Evolutionary conservation across 2,329 filamentous ascomycete genomes (phyloP).

Genomic region (Xylaria sp.): DNA sequence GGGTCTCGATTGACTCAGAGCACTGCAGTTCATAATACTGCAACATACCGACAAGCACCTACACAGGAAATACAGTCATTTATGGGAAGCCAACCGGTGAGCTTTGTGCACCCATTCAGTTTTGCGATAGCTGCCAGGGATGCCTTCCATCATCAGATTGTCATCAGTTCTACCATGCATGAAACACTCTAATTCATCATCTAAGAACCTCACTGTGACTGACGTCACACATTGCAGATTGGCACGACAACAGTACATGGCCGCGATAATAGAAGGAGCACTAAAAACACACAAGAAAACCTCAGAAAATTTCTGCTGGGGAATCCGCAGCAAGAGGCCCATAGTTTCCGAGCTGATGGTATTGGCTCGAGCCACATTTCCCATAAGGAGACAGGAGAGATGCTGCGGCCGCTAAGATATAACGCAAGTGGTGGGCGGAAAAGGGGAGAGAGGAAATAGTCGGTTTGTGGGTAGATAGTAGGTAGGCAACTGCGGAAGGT

Average conservation of each 20-base stretch:
- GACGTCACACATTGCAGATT: constrained; percentile 17
- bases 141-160: neutral
- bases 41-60: neutral
- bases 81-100: neutral
- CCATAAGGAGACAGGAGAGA: constrained; percentile 34
- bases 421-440: constrained; percentile 30
- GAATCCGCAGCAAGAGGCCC: constrained; percentile 4
- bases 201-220: neutral
- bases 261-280: neutral
- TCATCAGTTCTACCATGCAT: neutral
- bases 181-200: neutral
- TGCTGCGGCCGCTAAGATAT: constrained; percentile 33
- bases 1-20: neutral
- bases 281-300: neutral
- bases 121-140: neutral
- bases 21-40: constrained; percentile 1
- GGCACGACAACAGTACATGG: neutral
- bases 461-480: neutral
- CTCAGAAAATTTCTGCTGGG: constrained; percentile 13
- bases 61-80: neutral
- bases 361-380: constrained; percentile 27
- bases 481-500: neutral
- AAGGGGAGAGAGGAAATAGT: constrained; percentile 1
- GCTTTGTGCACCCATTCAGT: neutral
- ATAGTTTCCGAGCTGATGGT: constrained; percentile 9